Conservation (phyloP, 2,329 filamentous ascomycete species). For the Sordariomycetes sp. region DNA sequence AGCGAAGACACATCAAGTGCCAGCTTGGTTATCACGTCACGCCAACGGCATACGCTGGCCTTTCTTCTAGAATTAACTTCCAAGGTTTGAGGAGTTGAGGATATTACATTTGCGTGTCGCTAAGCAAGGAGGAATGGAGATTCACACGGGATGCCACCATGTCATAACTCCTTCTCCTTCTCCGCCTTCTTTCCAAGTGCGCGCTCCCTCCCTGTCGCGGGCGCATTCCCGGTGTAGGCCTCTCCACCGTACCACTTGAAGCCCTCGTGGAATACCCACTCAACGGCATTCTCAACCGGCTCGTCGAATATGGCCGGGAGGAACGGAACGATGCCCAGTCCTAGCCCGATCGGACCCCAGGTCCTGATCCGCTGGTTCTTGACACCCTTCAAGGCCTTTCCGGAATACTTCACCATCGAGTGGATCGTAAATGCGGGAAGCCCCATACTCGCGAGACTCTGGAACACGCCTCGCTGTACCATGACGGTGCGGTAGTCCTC, state of each 20-base stretch:
- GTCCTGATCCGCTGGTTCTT: constrained; percentile 70
- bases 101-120: background rate
- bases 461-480: constrained; percentile 83
- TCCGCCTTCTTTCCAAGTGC: constrained; percentile 17
- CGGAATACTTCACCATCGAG: constrained; percentile 82
- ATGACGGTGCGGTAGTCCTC: constrained; percentile 90
- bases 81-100: background rate
- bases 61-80: background rate
- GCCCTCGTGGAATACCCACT: constrained; percentile 78
- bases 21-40: too few species aligned
- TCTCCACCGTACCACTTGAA: constrained; percentile 64
- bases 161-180: constrained; percentile 31
- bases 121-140: background rate
- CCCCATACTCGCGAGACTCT: constrained; percentile 85
- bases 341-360: constrained; percentile 83
- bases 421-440: constrained; percentile 91
- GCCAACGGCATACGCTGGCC: background rate
- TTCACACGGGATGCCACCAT: background rate
- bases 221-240: constrained; percentile 41
- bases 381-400: constrained; percentile 69
- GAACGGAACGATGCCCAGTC: constrained; percentile 68
- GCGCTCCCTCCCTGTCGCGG: constrained; percentile 38
- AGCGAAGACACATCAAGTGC: too few species aligned
- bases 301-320: constrained; percentile 80
- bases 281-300: constrained; percentile 83